Conservation (phyloP, 2,329 filamentous ascomycete species). For the Fusarium nelsonii region DNA sequence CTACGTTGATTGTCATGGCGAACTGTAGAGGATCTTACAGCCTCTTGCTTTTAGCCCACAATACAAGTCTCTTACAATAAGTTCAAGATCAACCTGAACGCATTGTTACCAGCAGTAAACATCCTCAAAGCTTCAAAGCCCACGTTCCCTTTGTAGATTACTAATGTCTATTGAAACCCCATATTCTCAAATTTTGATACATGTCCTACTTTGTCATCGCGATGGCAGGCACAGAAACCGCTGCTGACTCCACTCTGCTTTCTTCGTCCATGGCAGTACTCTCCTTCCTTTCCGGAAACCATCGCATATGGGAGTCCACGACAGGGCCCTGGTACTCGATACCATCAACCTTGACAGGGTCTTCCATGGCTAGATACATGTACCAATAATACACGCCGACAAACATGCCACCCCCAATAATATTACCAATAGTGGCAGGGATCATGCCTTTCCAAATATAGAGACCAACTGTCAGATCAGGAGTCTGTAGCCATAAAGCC, state of each 20-base stretch:
- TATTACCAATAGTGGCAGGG: slow-evolving; percentile 65
- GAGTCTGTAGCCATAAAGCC: slow-evolving; percentile 62
- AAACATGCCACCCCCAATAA: slow-evolving; percentile 65
- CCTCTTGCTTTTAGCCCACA: too few species aligned
- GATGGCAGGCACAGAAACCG: slow-evolving; percentile 16
- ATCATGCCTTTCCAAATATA: slow-evolving; percentile 71
- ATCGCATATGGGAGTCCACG: slow-evolving; percentile 16
- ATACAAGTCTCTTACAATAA: too few species aligned
- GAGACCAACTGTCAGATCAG: slow-evolving; percentile 59
- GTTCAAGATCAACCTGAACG: too few species aligned
- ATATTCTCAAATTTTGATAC: too few species aligned
- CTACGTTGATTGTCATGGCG: too few species aligned
- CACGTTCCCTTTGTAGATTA: too few species aligned
- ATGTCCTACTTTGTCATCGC: neutral
- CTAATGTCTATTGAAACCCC: too few species aligned
- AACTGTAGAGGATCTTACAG: too few species aligned
- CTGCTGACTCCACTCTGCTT: slow-evolving; percentile 24
- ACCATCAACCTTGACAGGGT: slow-evolving; percentile 26
- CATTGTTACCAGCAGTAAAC: too few species aligned
- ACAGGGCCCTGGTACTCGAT: slow-evolving; percentile 20
- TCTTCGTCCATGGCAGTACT: slow-evolving; percentile 33
- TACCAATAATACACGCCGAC: slow-evolving; percentile 56
- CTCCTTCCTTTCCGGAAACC: slow-evolving; percentile 20
- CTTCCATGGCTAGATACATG: slow-evolving; percentile 40
- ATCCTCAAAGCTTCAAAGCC: too few species aligned